Conservation (phyloP, 352 stramenopile species). For the Phytophthora rubi region DNA sequence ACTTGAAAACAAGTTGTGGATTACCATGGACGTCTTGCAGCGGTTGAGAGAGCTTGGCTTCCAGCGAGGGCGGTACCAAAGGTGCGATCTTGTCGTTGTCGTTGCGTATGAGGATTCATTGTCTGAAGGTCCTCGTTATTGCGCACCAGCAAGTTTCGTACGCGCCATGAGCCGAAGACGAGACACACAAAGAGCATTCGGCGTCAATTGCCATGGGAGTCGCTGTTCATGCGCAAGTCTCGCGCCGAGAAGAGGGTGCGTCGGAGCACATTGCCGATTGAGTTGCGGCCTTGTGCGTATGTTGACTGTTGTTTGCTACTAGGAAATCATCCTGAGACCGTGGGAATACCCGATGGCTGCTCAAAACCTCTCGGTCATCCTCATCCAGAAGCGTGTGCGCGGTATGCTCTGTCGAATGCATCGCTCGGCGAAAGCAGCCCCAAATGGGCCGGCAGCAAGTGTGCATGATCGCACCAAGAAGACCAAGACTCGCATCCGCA, state of each 20-base stretch:
- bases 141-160: slow-evolving; percentile 56
- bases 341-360: slow-evolving; percentile 87
- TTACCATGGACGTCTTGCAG: slow-evolving; percentile 34
- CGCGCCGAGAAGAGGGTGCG: slow-evolving; percentile 64
- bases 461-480: slow-evolving; percentile 1
- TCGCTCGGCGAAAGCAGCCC: slow-evolving; percentile 2
- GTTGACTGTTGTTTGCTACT: not conserved
- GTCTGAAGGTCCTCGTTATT: slow-evolving; percentile 1
- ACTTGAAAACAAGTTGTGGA: not conserved
- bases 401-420: slow-evolving; percentile 64
- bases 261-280: not conserved
- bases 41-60: slow-evolving; percentile 50
- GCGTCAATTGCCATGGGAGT: slow-evolving; percentile 59
- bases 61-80: slow-evolving; percentile 58
- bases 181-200: slow-evolving; percentile 38
- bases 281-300: not conserved
- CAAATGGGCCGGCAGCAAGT: not conserved
- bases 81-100: slow-evolving; percentile 25
- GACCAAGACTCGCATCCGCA: slow-evolving; percentile 22
- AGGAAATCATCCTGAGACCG: slow-evolving; percentile 71
- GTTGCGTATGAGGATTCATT: not conserved
- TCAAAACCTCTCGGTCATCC: slow-evolving; percentile 75
- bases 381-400: slow-evolving; percentile 78
- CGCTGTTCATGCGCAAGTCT: slow-evolving; percentile 84
- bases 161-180: slow-evolving; percentile 59